These are phyloP conservation scores for Daedaleopsis sinensis DNA, from an alignment of 768 basidiomycete species.

Conservation along the genomic window DNA sequence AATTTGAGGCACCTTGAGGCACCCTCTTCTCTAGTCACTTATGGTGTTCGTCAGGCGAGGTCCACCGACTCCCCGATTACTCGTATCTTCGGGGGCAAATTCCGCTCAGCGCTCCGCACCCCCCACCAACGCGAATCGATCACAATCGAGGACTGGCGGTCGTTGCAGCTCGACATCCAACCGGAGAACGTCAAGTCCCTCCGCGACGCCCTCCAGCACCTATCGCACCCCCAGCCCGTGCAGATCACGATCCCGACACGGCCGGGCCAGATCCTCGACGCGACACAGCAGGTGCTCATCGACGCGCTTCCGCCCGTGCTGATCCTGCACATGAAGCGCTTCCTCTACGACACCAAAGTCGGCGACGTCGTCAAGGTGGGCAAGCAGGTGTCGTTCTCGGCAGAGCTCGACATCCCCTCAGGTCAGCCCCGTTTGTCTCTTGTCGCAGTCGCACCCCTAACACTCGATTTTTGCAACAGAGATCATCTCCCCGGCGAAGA, in stretches of 20 bases:
- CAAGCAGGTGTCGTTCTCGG: slow-evolving; percentile 78
- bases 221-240: slow-evolving; percentile 80
- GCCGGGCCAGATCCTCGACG: slow-evolving; percentile 67
- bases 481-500: slow-evolving; percentile 57
- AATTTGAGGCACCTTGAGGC: background rate
- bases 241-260: slow-evolving; percentile 65
- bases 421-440: slow-evolving; percentile 42
- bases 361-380: slow-evolving; percentile 84
- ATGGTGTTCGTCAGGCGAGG: slow-evolving; percentile 56
- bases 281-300: slow-evolving; percentile 71
- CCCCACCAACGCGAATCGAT: slow-evolving; percentile 87
- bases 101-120: slow-evolving; percentile 79
- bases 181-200: slow-evolving; percentile 76
- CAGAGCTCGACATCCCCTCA: slow-evolving; percentile 74
- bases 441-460: background rate
- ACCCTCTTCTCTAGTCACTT: slow-evolving; percentile 5
- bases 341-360: slow-evolving; percentile 77
- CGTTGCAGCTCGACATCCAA: slow-evolving; percentile 88
- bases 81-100: slow-evolving; percentile 91
- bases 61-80: slow-evolving; percentile 86
- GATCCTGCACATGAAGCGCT: slow-evolving; percentile 89
- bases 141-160: slow-evolving; percentile 90
- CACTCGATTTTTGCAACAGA: slow-evolving; percentile 40
- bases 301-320: slow-evolving; percentile 84
- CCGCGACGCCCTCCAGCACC: slow-evolving; percentile 77